A percentile compares a stretch with the other conserved stretches of the same genome.
phyloP scores from a whole-genome alignment of 371 early-diverging fungal species.

The Mucor indicus region DNA sequence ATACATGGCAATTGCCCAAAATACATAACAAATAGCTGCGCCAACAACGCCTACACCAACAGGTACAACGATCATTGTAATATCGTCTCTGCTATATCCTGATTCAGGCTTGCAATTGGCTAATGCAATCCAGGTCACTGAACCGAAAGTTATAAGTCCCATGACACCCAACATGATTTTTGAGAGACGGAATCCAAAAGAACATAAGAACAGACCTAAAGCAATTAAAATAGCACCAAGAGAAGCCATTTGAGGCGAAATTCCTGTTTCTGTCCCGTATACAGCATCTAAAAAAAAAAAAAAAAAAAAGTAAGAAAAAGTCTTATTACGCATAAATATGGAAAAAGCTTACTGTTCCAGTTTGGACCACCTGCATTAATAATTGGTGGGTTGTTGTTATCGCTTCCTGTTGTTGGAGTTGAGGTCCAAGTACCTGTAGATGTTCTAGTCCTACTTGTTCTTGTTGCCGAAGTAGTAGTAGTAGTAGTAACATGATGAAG shows the following conservation, averaged over 20 bases:
- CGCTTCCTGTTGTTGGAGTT: no score
- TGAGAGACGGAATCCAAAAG: slow-evolving; percentile 25
- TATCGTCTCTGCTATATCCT: slow-evolving; percentile 13
- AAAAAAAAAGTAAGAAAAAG: not conserved
- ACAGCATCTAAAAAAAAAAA: slow-evolving; percentile 15
- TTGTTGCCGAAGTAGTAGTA: not conserved
- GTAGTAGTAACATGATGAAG: not conserved
- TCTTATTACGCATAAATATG: not conserved
- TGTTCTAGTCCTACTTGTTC: not conserved
- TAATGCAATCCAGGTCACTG: slow-evolving; percentile 23
- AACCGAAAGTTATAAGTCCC: slow-evolving; percentile 34
- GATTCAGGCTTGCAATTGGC: slow-evolving; percentile 12
- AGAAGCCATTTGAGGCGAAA: slow-evolving; percentile 24
- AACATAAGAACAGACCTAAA: slow-evolving; percentile 25
- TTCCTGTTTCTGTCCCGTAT: slow-evolving; percentile 17
- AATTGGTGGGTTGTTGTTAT: not conserved
- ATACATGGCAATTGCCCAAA: slow-evolving; percentile 20
- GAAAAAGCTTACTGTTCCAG: slow-evolving; percentile 7
- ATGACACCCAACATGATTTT: slow-evolving; percentile 22
- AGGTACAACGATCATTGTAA: slow-evolving; percentile 22
- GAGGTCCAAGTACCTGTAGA: no score
- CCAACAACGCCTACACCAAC: slow-evolving; percentile 18
- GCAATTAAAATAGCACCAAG: slow-evolving; percentile 29
- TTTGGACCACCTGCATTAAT: slow-evolving; percentile 1
- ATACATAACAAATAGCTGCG: slow-evolving; percentile 12